Conservation (phyloP, 495 filamentous ascomycete species). For the Tetracladium marchalianum region DNA sequence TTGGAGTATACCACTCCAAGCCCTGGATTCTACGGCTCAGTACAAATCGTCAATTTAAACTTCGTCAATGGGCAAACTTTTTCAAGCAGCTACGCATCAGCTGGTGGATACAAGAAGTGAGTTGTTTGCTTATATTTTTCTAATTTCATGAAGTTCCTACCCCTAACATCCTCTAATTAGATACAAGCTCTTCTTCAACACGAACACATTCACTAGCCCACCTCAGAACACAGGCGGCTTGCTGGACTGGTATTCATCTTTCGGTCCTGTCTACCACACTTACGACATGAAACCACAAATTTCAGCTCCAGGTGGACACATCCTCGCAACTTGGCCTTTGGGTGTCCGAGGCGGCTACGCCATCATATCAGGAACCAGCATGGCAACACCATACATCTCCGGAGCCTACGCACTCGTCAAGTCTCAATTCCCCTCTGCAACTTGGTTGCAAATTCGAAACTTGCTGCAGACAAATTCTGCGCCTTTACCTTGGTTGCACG, state of each 20-base stretch:
- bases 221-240: constrained; percentile 7
- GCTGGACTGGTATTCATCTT: constrained; percentile 32
- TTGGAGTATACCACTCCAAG: not conserved
- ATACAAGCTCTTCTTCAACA: constrained; percentile 1
- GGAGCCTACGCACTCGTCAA: constrained; percentile 22
- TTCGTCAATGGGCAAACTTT: not conserved
- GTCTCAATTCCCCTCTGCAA: constrained; percentile 15
- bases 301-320: constrained; percentile 32
- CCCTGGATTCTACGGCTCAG: not conserved
- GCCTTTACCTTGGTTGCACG: constrained; percentile 13
- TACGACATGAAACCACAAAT: constrained; percentile 35
- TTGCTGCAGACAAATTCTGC: constrained; percentile 19
- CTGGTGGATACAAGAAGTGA: constrained; percentile 2
- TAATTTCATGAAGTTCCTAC: no score
- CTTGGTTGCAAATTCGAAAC: constrained; percentile 14
- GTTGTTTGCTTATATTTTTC: no score
- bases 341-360: constrained; percentile 25
- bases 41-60: not conserved
- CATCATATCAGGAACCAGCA: constrained; percentile 40
- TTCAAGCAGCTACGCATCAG: not conserved
- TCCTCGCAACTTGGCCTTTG: constrained; percentile 35
- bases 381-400: constrained; percentile 32
- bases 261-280: constrained; percentile 33
- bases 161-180: no score
- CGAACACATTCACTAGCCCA: not conserved